A percentile compares a stretch with the other conserved stretches of the same genome.
Conservation (phyloP, 345 rosid genomes). For the Acer campestre region DNA sequence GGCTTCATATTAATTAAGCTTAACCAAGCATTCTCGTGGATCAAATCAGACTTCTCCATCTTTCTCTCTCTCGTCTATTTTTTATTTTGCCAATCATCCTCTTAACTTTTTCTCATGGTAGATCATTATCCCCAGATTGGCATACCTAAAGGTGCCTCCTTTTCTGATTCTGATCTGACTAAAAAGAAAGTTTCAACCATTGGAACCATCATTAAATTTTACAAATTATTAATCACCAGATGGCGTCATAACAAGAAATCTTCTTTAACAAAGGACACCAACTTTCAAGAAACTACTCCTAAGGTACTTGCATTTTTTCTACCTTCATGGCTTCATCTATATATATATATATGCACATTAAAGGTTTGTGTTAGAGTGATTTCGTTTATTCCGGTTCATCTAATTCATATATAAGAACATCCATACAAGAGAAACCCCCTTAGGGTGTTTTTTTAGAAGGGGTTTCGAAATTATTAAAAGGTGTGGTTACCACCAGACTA, state of each 20-base stretch:
- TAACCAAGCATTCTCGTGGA: constrained; percentile 23
- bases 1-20: constrained; percentile 12
- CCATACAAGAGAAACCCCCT: too few relatives aligned
- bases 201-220: constrained; percentile 31
- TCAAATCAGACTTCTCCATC: constrained; percentile 15
- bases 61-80: constrained; percentile 15
- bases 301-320: neutral
- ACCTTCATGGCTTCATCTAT: neutral
- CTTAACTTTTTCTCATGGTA: constrained; percentile 15
- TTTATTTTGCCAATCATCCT: neutral
- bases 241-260: constrained; percentile 34
- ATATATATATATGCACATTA: neutral
- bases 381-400: neutral
- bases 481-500: too few relatives aligned
- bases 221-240: constrained; percentile 29
- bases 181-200: constrained; percentile 38
- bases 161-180: neutral
- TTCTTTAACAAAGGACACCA: neutral
- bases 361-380: neutral
- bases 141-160: constrained; percentile 29
- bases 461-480: too few relatives aligned
- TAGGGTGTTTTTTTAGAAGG: too few relatives aligned
- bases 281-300: neutral
- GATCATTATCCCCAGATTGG: constrained; percentile 21
- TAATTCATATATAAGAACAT: too few relatives aligned